Conservation (phyloP, 768 basidiomycete species). For the Leccinum obscurum region DNA sequence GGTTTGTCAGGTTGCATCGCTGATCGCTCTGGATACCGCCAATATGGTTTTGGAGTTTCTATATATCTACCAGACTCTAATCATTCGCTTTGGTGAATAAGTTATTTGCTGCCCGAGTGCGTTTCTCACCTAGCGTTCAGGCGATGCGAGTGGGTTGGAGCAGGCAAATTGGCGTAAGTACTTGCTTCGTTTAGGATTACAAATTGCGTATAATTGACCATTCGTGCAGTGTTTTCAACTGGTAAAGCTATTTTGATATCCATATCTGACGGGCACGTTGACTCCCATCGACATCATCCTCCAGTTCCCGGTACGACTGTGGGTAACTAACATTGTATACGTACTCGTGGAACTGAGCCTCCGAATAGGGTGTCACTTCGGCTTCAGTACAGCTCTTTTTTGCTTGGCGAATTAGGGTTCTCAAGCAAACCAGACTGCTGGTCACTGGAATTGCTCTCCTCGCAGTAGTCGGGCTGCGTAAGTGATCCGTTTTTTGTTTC, state of each 20-base stretch:
- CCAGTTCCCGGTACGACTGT: conserved; percentile 28
- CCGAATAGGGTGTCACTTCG: conserved; percentile 26
- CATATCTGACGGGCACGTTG: background rate
- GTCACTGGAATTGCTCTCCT: conserved; percentile 13
- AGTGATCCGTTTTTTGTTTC: background rate
- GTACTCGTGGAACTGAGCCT: background rate
- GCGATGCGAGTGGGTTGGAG: conserved; percentile 16
- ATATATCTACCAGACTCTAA: conserved; percentile 27
- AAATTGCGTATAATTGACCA: background rate
- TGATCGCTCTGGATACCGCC: conserved; percentile 26
- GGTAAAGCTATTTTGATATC: conserved; percentile 10
- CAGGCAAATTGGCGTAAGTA: conserved; percentile 25
- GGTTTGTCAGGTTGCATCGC: conserved; percentile 16
- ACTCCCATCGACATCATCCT: background rate
- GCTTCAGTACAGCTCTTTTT: conserved; percentile 31
- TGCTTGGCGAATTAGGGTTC: conserved; percentile 28
- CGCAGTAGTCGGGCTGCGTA: conserved; percentile 22
- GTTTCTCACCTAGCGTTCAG: conserved; percentile 4
- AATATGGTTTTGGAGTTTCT: conserved; percentile 27
- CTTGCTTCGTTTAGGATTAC: background rate
- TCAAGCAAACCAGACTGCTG: conserved; percentile 14
- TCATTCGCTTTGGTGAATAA: conserved; percentile 27
- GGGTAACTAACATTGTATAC: background rate
- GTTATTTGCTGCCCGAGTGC: background rate
- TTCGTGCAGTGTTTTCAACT: conserved; percentile 30